These are phyloP conservation scores for Notholithocarpus densiflorus DNA, from an alignment of 306 rosid genomes.

Conservation along the genomic window DNA sequence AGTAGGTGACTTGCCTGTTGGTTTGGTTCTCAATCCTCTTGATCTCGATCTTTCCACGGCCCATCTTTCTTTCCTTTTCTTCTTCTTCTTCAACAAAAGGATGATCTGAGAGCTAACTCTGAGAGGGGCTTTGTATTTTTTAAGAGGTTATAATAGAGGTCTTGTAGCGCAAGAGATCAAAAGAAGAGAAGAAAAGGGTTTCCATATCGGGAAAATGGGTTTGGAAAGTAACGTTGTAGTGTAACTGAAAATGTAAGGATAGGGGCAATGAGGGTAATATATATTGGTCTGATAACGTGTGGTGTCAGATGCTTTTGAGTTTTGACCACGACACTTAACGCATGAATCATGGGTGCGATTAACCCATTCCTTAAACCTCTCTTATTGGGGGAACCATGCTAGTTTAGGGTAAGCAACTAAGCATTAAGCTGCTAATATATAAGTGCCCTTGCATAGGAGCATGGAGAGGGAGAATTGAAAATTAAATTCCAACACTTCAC, in stretches of 20 bases:
- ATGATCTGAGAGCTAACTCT: background rate
- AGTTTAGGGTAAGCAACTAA: background rate
- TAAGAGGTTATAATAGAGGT: background rate
- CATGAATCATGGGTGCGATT: slow-evolving; percentile 1
- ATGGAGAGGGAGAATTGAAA: too few species aligned
- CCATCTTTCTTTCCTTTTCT: slow-evolving; percentile 31
- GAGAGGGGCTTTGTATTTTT: background rate
- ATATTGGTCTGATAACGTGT: slow-evolving; percentile 14
- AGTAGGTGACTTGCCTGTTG: slow-evolving; percentile 88
- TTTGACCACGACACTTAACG: slow-evolving; percentile 2
- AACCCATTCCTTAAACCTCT: background rate
- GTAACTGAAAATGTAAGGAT: slow-evolving; percentile 46
- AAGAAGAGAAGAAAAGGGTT: slow-evolving; percentile 32
- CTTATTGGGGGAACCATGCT: background rate
- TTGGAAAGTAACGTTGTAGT: slow-evolving; percentile 55
- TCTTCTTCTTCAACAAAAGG: background rate
- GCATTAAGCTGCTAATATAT: background rate
- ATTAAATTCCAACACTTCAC: too few species aligned
- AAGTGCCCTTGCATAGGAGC: too few species aligned
- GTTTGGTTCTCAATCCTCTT: slow-evolving; percentile 77
- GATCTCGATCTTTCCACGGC: slow-evolving; percentile 82
- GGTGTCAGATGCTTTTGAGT: slow-evolving; percentile 28
- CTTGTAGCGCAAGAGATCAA: slow-evolving; percentile 12
- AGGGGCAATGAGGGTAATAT: slow-evolving; percentile 6
- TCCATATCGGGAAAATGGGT: slow-evolving; percentile 44